Evolutionary conservation across 352 stramenopile genomes (phyloP), one percentile per base, ranked within the genome.

Genomic region (Pilasporangium apinafurcum): DNA sequence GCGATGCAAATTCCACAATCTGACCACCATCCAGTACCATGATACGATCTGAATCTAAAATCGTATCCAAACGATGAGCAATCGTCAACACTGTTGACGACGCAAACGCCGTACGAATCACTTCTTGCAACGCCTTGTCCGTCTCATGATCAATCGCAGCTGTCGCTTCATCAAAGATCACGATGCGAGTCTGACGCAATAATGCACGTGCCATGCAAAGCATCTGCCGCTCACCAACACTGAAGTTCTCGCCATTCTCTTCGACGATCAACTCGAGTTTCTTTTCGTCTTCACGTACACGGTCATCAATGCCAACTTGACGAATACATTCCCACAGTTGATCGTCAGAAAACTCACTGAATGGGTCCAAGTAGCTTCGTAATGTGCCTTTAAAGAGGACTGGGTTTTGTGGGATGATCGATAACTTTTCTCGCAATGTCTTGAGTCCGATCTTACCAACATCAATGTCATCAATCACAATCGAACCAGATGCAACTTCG

Each of bases 11-110:
- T 46, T 97, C 82, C 8, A 66, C 82, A 9, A 83, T 60, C 5
- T 17, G 27, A 79, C 22, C 70, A 54, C 62, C 98, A 81, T 61
- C 83, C 95, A 68, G 81, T 6, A 88, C 69, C 24, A 68, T 32
- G 29, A 68, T 55, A 16, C 47, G 45, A 25, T 68, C 59, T 9
- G 59, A 58, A 59, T 99, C 90, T 58, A 98, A 86, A 29, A 99
- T 95, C 6, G 95, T 98, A 48, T 98, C 78, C n/a, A 99, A 54
- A 4, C 96, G 79, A 65, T 99, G 96, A 14, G 96, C 96, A 41
- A 99, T 98, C 1, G 91, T 98, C 1, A 99, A 53, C 29, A 98
- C 63, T 0, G 96, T 99, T 16, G 79, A 96, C 13, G 79, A 44
- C 12, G 51, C 54, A 53, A 98, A 98, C 8, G 65, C 64, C 14